Evolutionary conservation across 495 filamentous ascomycete genomes (phyloP), one percentile per base, ranked within the genome.

Genomic region (Penicillium ucsense): DNA sequence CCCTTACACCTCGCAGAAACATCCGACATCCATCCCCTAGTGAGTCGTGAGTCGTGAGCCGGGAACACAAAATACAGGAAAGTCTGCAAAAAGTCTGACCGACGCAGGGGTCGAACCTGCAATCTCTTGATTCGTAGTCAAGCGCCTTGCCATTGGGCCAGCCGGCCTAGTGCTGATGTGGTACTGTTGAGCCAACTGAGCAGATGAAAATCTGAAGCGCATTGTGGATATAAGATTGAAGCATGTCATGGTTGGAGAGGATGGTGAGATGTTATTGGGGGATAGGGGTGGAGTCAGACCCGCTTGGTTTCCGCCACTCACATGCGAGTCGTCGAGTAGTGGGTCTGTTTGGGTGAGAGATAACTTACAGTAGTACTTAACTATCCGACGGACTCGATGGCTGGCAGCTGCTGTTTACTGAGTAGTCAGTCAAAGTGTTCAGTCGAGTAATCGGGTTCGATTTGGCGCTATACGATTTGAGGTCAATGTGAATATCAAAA

Each of bases 81-180:
- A 20, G 20, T 20, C 20, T 20, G 20, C 37, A 48, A 59, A 65
- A 58, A 43, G 43, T 43, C 39, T 64, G 58, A 65, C 63, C 61
- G 62, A 68, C 59, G 65, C 65, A 61, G 66, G 62, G 61, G 52
- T 65, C 56, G 55, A 62, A 57, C 65, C 64, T 69, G 66, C 66
- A 75, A 77, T 77, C 73, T 77, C 74, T 77, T 77, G 74, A 77
- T 77, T 77, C 77, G 77, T 80, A 81, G 78, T 81, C 78, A 81
- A 81, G 78, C 77, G 77, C 77, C 78, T 81, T 81, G 72, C 78
- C 78, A 81, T 81, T 81, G 72, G 75, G 76, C 77, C 75, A 80
- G 67, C 67, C 57, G 65, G 62, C 64, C 64, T 27, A 0, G 10
- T 5, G 28, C 39, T 30, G 39, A 31, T 41, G 2, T 11, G 10